Evolutionary conservation across 768 basidiomycete species (phyloP).

Genomic region (Boletus speciosus): DNA sequence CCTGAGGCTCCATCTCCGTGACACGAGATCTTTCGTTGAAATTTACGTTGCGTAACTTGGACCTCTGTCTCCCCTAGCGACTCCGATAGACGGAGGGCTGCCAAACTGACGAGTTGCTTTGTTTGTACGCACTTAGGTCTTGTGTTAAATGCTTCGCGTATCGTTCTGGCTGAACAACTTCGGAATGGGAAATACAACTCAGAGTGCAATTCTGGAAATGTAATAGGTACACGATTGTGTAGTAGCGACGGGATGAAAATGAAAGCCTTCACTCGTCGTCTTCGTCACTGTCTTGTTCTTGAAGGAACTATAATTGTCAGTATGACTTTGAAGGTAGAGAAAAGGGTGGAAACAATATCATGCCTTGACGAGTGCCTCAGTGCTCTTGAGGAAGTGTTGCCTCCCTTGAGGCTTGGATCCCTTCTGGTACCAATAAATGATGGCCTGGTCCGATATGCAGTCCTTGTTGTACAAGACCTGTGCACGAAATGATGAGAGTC

Average conservation of each 20-base stretch:
- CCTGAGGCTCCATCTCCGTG: background rate
- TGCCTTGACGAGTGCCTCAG: conserved; percentile 88
- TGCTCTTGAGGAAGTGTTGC: conserved; percentile 90
- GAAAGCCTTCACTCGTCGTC: conserved; percentile 36
- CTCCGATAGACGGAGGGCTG: background rate
- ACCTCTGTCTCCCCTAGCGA: background rate
- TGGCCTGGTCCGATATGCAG: conserved; percentile 91
- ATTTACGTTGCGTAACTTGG: background rate
- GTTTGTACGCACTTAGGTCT: conserved; percentile 4
- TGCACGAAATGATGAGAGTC: conserved; percentile 10
- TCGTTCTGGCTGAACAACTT: background rate
- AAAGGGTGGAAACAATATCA: conserved; percentile 1
- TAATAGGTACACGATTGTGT: conserved; percentile 17
- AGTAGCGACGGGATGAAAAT: background rate
- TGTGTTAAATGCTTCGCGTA: background rate
- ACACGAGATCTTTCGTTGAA: background rate
- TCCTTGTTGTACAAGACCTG: conserved; percentile 95
- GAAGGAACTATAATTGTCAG: conserved; percentile 75
- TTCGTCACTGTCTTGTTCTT: conserved; percentile 77
- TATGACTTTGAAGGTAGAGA: conserved; percentile 4
- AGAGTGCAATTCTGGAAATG: conserved; percentile 12
- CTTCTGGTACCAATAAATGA: conserved; percentile 98
- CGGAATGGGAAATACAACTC: conserved; percentile 9
- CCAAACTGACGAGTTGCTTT: background rate
- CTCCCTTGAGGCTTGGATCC: conserved; percentile 94